A percentile compares a stretch with the other conserved stretches of the same genome.
These are phyloP conservation scores for Debaryomyces subglobosus DNA, from an alignment of 1,139 yeast species.

Conservation along the genomic window DNA sequence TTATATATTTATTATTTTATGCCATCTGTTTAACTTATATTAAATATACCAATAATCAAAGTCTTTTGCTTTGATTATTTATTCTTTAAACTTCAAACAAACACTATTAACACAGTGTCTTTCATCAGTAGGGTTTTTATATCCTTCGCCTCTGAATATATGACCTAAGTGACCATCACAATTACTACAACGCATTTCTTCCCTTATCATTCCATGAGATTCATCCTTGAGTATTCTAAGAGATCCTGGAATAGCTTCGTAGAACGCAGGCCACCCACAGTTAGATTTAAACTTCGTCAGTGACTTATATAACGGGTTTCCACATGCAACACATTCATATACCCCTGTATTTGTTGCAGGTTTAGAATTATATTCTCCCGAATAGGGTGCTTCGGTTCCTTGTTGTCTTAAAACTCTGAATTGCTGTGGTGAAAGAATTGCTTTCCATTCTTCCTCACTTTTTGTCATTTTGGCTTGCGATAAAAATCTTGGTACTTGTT, in stretches of 20 bases:
- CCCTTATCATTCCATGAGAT: slow-evolving; percentile 74
- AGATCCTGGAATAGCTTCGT: slow-evolving; percentile 83
- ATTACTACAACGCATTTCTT: slow-evolving; percentile 83
- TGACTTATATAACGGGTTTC: slow-evolving; percentile 75
- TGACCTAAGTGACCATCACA: slow-evolving; percentile 97
- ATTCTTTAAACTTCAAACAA: slow-evolving; percentile 63
- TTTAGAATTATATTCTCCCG: slow-evolving; percentile 67
- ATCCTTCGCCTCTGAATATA: slow-evolving; percentile 94
- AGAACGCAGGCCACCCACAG: slow-evolving; percentile 99
- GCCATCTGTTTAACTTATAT: neutral
- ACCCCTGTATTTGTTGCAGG: slow-evolving; percentile 55
- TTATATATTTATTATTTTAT: neutral
- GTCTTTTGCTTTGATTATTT: slow-evolving; percentile 8
- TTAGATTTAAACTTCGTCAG: slow-evolving; percentile 83
- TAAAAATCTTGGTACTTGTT: neutral
- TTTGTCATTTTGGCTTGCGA: slow-evolving; percentile 27
- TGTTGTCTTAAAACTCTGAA: slow-evolving; percentile 75
- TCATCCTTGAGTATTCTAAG: slow-evolving; percentile 62
- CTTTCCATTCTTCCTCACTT: slow-evolving; percentile 77
- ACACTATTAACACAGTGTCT: slow-evolving; percentile 95
- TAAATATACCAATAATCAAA: neutral
- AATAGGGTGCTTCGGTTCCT: slow-evolving; percentile 82
- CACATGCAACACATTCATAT: slow-evolving; percentile 86
- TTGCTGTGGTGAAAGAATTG: slow-evolving; percentile 74
- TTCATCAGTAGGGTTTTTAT: slow-evolving; percentile 82